phyloP scores from a whole-genome alignment of 306 rosid species.

The Prunus padus region DNA sequence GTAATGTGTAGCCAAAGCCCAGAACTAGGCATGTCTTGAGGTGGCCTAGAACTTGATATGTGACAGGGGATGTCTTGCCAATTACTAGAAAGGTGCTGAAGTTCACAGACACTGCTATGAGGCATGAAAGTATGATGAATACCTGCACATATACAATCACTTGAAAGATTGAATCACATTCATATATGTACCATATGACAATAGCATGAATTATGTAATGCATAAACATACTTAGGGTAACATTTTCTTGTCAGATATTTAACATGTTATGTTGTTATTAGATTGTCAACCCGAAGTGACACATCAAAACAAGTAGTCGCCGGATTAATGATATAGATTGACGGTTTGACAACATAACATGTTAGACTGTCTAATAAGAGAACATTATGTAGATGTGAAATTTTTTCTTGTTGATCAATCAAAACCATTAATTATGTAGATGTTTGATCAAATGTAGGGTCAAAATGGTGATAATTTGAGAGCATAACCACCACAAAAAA shows the following conservation, averaged over 20 bases:
- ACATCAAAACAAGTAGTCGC: not conserved
- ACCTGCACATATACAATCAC: constrained; percentile 36
- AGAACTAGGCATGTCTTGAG: constrained; percentile 97
- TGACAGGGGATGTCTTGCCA: constrained; percentile 97
- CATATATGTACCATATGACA: too few species aligned
- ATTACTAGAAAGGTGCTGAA: constrained; percentile 93
- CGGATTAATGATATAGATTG: not conserved
- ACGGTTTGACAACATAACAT: not conserved
- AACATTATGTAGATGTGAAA: not conserved
- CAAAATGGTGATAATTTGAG: too few species aligned
- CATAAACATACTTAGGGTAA: too few species aligned
- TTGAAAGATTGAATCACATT: too few species aligned
- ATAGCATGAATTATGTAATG: too few species aligned
- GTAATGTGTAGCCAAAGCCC: constrained; percentile 91
- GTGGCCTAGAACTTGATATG: constrained; percentile 95
- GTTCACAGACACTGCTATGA: constrained; percentile 92
- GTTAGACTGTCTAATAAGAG: not conserved
- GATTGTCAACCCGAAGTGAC: not conserved
- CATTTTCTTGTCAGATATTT: too few species aligned
- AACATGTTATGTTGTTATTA: too few species aligned
- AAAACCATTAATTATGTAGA: not conserved
- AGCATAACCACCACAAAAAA: too few species aligned
- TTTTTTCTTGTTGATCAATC: not conserved
- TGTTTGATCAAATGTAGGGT: not conserved
- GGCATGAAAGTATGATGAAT: constrained; percentile 80